Evolutionary conservation across 1,284 basidiomycete species (phyloP).

Genomic region (Leccinum holopus): DNA sequence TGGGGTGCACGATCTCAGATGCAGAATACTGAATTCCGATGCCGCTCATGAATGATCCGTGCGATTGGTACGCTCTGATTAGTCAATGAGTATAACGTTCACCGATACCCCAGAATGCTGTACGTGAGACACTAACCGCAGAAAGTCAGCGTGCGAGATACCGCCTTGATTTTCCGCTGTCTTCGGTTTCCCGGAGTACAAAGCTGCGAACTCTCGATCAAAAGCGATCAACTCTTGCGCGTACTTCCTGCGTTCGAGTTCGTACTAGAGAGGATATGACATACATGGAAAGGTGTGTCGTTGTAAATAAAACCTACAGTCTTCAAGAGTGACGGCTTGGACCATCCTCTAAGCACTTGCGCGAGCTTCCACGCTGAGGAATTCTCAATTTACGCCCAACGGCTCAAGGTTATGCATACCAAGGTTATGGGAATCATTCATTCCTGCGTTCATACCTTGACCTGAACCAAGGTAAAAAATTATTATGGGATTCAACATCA

Average conservation of each 20-base stretch:
- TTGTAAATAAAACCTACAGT: slow-evolving; percentile 48
- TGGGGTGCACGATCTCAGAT: background rate
- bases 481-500: background rate
- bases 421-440: slow-evolving; percentile 80
- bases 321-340: slow-evolving; percentile 61
- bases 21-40: background rate
- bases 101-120: background rate
- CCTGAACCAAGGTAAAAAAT: slow-evolving; percentile 28
- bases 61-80: background rate
- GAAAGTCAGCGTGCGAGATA: slow-evolving; percentile 64
- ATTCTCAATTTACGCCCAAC: background rate
- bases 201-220: slow-evolving; percentile 70
- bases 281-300: background rate
- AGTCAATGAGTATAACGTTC: background rate
- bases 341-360: background rate
- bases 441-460: slow-evolving; percentile 63
- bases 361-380: background rate
- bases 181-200: slow-evolving; percentile 77
- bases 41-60: background rate
- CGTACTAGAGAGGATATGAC: slow-evolving; percentile 42
- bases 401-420: background rate
- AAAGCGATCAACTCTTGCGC: slow-evolving; percentile 79
- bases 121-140: slow-evolving; percentile 41
- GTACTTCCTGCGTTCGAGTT: slow-evolving; percentile 67
- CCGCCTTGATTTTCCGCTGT: slow-evolving; percentile 55